These are phyloP conservation scores for Fusarium chuoi DNA, from an alignment of 2,329 filamentous ascomycete species.

Conservation along the genomic window DNA sequence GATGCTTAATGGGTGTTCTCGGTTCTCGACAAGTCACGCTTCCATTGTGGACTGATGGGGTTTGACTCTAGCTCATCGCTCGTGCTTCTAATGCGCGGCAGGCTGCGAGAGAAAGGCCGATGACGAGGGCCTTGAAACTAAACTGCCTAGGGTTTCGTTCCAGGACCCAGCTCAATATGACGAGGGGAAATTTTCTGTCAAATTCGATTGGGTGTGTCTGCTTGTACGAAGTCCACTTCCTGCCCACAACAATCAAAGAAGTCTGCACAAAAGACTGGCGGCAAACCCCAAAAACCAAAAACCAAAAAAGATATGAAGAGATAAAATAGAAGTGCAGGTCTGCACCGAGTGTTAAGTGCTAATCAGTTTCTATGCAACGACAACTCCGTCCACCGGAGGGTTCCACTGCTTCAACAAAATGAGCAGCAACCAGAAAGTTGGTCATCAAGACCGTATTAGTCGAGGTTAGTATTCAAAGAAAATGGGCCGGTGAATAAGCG, in stretches of 20 bases:
- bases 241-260: slow-evolving; percentile 42
- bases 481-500: slow-evolving; percentile 6
- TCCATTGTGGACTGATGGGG: slow-evolving; percentile 26
- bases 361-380: slow-evolving; percentile 13
- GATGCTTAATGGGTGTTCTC: slow-evolving; percentile 47
- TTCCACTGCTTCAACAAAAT: slow-evolving; percentile 4
- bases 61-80: slow-evolving; percentile 26
- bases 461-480: slow-evolving; percentile 20
- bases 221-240: slow-evolving; percentile 43
- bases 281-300: neutral
- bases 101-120: slow-evolving; percentile 8
- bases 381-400: neutral
- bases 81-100: slow-evolving; percentile 14
- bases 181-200: slow-evolving; percentile 29
- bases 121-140: slow-evolving; percentile 34
- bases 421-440: neutral
- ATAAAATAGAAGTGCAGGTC: slow-evolving; percentile 12
- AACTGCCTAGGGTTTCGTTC: slow-evolving; percentile 35
- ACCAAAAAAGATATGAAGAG: slow-evolving; percentile 5
- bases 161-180: slow-evolving; percentile 31
- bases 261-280: slow-evolving; percentile 9
- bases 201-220: slow-evolving; percentile 46
- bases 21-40: slow-evolving; percentile 34
- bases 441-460: slow-evolving; percentile 17
- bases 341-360: slow-evolving; percentile 10